phyloP scores from a whole-genome alignment of 192 early-diverging fungal genomes.

The Podila epigama region DNA sequence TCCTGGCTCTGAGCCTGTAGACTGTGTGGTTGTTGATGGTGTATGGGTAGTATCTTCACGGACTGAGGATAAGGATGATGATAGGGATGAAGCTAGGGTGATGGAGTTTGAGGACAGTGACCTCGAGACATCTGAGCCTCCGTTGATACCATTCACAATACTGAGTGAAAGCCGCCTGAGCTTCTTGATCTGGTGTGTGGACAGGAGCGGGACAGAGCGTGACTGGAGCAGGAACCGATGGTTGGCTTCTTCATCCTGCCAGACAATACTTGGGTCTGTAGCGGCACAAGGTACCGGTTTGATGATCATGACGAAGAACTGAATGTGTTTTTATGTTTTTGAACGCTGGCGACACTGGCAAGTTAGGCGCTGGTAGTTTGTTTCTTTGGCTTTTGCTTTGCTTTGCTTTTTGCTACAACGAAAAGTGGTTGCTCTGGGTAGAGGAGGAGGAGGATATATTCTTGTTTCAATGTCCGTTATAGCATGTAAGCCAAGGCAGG shows the following conservation, averaged over 20 bases:
- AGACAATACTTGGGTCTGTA: slow-evolving; percentile 33
- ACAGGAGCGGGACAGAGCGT: slow-evolving; percentile 27
- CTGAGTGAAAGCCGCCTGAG: slow-evolving; percentile 28
- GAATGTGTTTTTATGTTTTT: background rate
- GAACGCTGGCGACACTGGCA: too few species aligned
- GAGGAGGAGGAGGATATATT: too few species aligned
- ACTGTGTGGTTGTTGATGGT: background rate
- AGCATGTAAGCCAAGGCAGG: too few species aligned
- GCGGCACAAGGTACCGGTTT: slow-evolving; percentile 23
- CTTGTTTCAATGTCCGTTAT: too few species aligned
- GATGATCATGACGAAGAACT: slow-evolving; percentile 24
- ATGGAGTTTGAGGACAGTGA: background rate
- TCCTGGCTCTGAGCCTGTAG: background rate
- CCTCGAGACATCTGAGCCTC: background rate
- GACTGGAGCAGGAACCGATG: slow-evolving; percentile 44
- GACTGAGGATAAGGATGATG: slow-evolving; percentile 1
- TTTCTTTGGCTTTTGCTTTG: too few species aligned
- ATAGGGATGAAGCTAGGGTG: background rate
- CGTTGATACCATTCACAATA: slow-evolving; percentile 23
- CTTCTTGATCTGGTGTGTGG: slow-evolving; percentile 43
- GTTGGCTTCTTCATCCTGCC: slow-evolving; percentile 50
- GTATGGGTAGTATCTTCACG: background rate
- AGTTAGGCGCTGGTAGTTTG: too few species aligned
- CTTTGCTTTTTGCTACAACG: too few species aligned
- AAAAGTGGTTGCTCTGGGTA: too few species aligned